phyloP scores from a whole-genome alignment of 139 green algal species.

The Asterochloris sp. region DNA sequence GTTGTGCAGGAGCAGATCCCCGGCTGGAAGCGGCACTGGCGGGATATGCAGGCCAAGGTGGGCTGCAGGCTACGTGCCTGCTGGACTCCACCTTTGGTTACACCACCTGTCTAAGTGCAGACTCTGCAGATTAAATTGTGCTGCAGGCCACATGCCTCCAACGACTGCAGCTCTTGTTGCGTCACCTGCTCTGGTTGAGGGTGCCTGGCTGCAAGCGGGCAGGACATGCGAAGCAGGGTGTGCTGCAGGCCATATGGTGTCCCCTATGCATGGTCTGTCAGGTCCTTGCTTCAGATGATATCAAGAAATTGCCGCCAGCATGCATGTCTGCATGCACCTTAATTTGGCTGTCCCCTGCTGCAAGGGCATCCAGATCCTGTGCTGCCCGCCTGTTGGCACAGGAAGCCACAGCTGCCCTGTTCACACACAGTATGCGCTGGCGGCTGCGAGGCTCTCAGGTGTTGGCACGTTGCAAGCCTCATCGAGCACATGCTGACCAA shows the following conservation, averaged over 20 bases:
- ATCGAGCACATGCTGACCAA: not conserved
- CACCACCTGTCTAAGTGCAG: not conserved
- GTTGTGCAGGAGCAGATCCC: slow-evolving; percentile 15
- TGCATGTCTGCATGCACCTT: not conserved
- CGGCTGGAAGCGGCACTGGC: slow-evolving; percentile 36
- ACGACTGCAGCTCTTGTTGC: too few species aligned
- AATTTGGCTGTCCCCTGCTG: not conserved
- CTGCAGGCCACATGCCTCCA: too few species aligned
- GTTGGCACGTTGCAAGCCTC: not conserved
- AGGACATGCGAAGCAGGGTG: too few species aligned
- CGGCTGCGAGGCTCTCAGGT: not conserved
- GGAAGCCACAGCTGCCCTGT: not conserved
- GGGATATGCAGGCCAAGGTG: slow-evolving; percentile 37
- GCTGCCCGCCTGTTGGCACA: not conserved
- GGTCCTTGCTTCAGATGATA: too few species aligned
- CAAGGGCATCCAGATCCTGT: not conserved
- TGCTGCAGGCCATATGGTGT: too few species aligned
- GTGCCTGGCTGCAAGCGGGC: too few species aligned
- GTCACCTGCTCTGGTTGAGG: too few species aligned
- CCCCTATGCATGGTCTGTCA: too few species aligned
- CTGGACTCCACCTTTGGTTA: not conserved
- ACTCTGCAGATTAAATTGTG: too few species aligned
- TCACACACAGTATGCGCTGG: not conserved
- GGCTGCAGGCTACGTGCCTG: not conserved
- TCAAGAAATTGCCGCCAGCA: too few species aligned